Evolutionary conservation across 306 rosid genomes (phyloP).

Genomic region (Cajanus cajan): DNA sequence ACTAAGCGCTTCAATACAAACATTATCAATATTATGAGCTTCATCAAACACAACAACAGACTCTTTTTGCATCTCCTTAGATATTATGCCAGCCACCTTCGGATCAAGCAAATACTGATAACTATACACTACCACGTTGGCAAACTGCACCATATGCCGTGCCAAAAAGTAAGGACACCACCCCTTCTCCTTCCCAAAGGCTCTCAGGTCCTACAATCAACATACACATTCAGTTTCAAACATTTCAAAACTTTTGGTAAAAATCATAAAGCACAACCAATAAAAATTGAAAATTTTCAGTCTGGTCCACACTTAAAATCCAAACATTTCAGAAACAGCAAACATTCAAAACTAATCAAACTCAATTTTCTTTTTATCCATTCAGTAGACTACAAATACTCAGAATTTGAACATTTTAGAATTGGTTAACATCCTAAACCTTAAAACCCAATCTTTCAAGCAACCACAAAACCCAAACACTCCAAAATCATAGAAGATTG

Average conservation of each 20-base stretch:
- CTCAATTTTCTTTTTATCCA: no score
- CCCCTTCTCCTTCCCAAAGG: slow-evolving; percentile 75
- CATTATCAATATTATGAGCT: slow-evolving; percentile 95
- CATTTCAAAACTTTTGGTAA: neutral
- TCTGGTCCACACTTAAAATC: neutral
- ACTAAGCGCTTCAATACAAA: slow-evolving; percentile 95
- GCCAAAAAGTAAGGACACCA: slow-evolving; percentile 98
- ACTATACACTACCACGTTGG: slow-evolving; percentile 91
- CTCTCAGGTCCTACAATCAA: slow-evolving; percentile 67
- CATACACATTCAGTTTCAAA: neutral
- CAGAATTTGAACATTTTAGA: neutral
- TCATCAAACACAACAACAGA: slow-evolving; percentile 95
- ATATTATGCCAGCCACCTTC: slow-evolving; percentile 84
- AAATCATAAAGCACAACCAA: neutral
- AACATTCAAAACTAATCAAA: neutral
- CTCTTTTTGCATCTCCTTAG: slow-evolving; percentile 96
- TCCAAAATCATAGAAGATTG: neutral
- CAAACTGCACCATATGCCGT: slow-evolving; percentile 90
- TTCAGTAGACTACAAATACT: neutral
- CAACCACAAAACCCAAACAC: neutral
- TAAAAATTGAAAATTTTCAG: neutral
- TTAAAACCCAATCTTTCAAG: neutral
- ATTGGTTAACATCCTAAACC: neutral
- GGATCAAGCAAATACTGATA: slow-evolving; percentile 97
- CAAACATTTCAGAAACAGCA: neutral